A percentile compares a stretch with the other conserved stretches of the same genome.
These are phyloP conservation scores for Suhomyces tanzawaensis DNA, from an alignment of 805 yeast species.

Conservation along the genomic window DNA sequence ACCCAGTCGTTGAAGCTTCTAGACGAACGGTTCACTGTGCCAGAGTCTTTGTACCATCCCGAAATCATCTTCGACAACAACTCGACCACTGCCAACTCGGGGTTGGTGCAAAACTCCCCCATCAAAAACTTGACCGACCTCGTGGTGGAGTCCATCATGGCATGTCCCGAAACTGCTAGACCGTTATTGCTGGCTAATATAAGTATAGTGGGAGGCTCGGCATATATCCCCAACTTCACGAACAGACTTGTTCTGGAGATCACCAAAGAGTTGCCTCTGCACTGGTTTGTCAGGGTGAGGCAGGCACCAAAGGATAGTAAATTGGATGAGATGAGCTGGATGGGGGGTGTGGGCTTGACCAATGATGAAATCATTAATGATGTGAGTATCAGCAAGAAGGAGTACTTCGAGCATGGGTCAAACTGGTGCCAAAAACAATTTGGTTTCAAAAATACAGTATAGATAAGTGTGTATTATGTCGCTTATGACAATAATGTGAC, in stretches of 20 bases:
- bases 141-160: conserved; percentile 62
- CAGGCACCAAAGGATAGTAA: conserved; percentile 14
- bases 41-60: conserved; percentile 87
- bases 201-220: conserved; percentile 78
- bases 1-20: conserved; percentile 64
- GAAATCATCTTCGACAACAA: conserved; percentile 50
- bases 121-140: conserved; percentile 75
- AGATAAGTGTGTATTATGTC: conserved; percentile 2
- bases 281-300: conserved; percentile 57
- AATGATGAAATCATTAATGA: conserved; percentile 44
- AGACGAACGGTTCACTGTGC: conserved; percentile 86
- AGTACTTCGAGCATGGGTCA: conserved; percentile 83
- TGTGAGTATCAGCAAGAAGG: conserved; percentile 68
- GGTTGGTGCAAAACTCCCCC: conserved; percentile 44
- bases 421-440: conserved; percentile 53
- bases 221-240: conserved; percentile 65
- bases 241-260: conserved; percentile 60
- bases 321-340: conserved; percentile 33
- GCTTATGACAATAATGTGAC: background rate
- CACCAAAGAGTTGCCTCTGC: conserved; percentile 66
- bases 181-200: conserved; percentile 81
- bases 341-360: conserved; percentile 33
- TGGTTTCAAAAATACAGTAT: conserved; percentile 33
- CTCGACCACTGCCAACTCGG: conserved; percentile 23
- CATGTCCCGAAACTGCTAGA: conserved; percentile 68